These are phyloP conservation scores for Benincasa hispida DNA, from an alignment of 306 rosid genomes.

Conservation along the genomic window DNA sequence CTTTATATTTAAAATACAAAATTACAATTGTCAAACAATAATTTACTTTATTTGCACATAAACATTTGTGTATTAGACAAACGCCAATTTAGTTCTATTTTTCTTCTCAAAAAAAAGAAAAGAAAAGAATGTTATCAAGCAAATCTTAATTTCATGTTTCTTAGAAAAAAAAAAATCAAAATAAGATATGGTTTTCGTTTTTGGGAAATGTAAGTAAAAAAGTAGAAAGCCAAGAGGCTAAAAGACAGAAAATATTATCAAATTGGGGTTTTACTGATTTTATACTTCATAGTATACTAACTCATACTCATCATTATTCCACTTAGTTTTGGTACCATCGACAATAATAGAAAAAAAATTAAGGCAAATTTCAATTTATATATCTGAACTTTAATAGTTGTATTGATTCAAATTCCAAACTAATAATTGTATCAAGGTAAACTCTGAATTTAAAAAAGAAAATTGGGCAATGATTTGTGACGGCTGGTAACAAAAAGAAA, in stretches of 20 bases:
- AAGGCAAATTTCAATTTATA: too few relatives aligned
- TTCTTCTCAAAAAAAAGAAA: background rate
- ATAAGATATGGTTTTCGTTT: background rate
- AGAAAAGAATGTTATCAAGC: background rate
- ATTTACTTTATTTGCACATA: too few relatives aligned
- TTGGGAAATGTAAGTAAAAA: background rate
- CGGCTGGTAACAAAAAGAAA: background rate
- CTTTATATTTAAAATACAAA: background rate
- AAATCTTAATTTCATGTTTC: background rate
- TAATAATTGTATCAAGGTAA: too few relatives aligned
- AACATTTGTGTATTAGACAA: background rate
- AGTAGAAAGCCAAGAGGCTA: background rate
- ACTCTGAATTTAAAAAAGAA: background rate
- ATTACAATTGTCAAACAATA: too few relatives aligned
- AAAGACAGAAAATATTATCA: background rate
- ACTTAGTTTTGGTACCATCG: background rate
- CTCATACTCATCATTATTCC: background rate
- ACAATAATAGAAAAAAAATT: background rate
- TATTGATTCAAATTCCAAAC: too few relatives aligned
- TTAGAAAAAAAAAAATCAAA: background rate
- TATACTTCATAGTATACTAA: background rate
- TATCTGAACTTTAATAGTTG: too few relatives aligned
- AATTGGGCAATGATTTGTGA: background rate
- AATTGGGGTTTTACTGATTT: background rate
- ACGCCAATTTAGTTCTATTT: background rate